Percentiles rank a stretch among this genome's conserved stretches.
Evolutionary conservation across 2,329 filamentous ascomycete species (phyloP).

Genomic region (Aspergillus chevalieri): DNA sequence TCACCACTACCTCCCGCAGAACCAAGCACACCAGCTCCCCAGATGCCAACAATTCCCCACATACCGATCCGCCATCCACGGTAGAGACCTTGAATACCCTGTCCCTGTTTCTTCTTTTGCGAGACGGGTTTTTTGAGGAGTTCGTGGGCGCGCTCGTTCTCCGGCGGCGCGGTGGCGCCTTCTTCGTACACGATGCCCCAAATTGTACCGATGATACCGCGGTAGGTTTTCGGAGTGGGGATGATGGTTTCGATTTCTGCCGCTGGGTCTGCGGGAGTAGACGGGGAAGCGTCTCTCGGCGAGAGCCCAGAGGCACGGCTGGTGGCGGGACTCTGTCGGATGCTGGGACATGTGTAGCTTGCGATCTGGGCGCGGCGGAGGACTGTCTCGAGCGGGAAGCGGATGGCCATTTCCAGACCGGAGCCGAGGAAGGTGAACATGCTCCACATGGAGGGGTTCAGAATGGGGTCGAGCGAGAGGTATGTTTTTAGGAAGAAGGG

Average conservation of each 20-base stretch:
- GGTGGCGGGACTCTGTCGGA: constrained; percentile 22
- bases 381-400: constrained; percentile 86
- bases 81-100: constrained; percentile 52
- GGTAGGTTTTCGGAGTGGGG: constrained; percentile 66
- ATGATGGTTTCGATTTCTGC: constrained; percentile 64
- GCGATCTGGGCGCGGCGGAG: constrained; percentile 80
- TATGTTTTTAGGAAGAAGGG: constrained; percentile 82
- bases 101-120: constrained; percentile 43
- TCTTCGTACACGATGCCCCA: constrained; percentile 81
- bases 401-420: constrained; percentile 72
- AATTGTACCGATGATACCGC: constrained; percentile 86
- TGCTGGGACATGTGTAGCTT: constrained; percentile 55
- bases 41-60: constrained; percentile 51
- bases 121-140: constrained; percentile 33
- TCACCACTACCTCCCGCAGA: constrained; percentile 30
- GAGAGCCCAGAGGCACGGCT: constrained; percentile 6
- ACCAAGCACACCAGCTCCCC: constrained; percentile 45
- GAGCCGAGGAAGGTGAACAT: constrained; percentile 76
- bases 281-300: constrained; percentile 11
- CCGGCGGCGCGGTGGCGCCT: constrained; percentile 49
- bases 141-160: constrained; percentile 36
- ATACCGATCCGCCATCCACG: constrained; percentile 53
- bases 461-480: constrained; percentile 72
- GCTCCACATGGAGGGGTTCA: constrained; percentile 75
- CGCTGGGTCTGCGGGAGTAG: constrained; percentile 11